A percentile compares a stretch with the other conserved stretches of the same genome.
These are phyloP conservation scores for Botrytis paeoniae DNA, from an alignment of 2,329 filamentous ascomycete genomes.

Conservation along the genomic window DNA sequence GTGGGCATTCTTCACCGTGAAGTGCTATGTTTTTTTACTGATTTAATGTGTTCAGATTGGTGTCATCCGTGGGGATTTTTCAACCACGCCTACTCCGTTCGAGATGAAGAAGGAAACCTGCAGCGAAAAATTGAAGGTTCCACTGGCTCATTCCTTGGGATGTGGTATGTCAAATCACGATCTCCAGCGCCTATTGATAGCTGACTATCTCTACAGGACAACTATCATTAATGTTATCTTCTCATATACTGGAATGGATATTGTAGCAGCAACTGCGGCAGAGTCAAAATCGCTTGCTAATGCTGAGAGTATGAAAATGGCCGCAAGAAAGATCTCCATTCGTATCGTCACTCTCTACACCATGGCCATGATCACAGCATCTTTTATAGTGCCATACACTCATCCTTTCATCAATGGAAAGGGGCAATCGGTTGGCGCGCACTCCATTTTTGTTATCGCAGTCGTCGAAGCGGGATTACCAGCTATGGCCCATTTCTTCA, in stretches of 20 bases:
- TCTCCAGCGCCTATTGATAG: not conserved
- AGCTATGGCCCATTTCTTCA: conserved; percentile 34
- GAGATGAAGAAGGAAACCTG: conserved; percentile 35
- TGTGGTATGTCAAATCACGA: conserved; percentile 38
- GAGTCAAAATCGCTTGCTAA: conserved; percentile 40
- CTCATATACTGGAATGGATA: conserved; percentile 38
- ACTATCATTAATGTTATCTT: conserved; percentile 40
- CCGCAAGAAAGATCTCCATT: conserved; percentile 41
- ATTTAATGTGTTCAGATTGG: conserved; percentile 33
- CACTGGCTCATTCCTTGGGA: conserved; percentile 40
- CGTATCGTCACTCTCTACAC: conserved; percentile 39
- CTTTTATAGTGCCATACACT: conserved; percentile 40
- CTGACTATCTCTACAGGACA: conserved; percentile 34
- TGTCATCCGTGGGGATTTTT: conserved; percentile 42
- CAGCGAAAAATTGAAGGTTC: conserved; percentile 38
- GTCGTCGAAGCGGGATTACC: conserved; percentile 41
- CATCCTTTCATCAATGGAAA: conserved; percentile 44
- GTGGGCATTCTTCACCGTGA: conserved; percentile 29
- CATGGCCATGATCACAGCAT: conserved; percentile 32
- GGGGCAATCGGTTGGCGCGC: conserved; percentile 39
- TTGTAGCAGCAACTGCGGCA: conserved; percentile 41
- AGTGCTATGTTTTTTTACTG: not conserved
- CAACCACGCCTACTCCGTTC: conserved; percentile 38
- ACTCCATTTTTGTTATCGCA: conserved; percentile 42
- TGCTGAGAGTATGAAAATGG: conserved; percentile 44